Evolutionary conservation across 2,329 filamentous ascomycete genomes (phyloP).

Genomic region (Podosphaera leucotricha): DNA sequence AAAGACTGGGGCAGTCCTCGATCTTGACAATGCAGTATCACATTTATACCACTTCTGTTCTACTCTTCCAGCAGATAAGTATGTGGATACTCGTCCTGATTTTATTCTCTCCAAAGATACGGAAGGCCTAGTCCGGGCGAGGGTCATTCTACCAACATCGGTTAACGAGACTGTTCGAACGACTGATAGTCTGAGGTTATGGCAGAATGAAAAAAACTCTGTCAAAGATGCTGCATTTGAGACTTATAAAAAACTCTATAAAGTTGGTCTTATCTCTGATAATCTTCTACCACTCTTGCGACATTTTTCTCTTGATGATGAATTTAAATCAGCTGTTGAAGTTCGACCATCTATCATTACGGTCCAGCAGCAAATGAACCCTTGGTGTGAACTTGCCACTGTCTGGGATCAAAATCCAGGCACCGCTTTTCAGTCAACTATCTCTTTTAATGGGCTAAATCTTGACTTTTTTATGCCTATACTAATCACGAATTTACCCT

Average conservation of each 20-base stretch:
- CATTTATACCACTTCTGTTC: slow-evolving; percentile 69
- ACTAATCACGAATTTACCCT: slow-evolving; percentile 5
- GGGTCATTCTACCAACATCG: slow-evolving; percentile 45
- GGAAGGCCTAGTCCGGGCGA: slow-evolving; percentile 25
- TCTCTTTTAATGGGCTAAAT: slow-evolving; percentile 16
- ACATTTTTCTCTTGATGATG: slow-evolving; percentile 6
- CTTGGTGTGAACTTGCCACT: slow-evolving; percentile 17
- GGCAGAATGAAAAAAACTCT: slow-evolving; percentile 39
- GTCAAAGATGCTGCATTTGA: slow-evolving; percentile 53
- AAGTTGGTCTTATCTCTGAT: slow-evolving; percentile 50
- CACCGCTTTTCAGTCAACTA: slow-evolving; percentile 27
- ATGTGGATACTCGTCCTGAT: slow-evolving; percentile 40
- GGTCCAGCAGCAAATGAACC: slow-evolving; percentile 16
- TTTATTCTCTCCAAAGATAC: slow-evolving; percentile 28
- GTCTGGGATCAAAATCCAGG: slow-evolving; percentile 45
- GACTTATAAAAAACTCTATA: slow-evolving; percentile 47
- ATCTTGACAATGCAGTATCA: slow-evolving; percentile 46
- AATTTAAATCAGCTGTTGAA: slow-evolving; percentile 20
- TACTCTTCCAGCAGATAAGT: slow-evolving; percentile 27
- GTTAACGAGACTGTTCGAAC: slow-evolving; percentile 38
- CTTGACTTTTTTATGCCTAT: slow-evolving; percentile 8
- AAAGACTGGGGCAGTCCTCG: slow-evolving; percentile 37
- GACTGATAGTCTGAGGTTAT: slow-evolving; percentile 27
- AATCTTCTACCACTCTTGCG: slow-evolving; percentile 41
- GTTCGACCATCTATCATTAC: slow-evolving; percentile 18